Conservation (phyloP, 106 monocot species). For the Dioscorea dumetorum region DNA sequence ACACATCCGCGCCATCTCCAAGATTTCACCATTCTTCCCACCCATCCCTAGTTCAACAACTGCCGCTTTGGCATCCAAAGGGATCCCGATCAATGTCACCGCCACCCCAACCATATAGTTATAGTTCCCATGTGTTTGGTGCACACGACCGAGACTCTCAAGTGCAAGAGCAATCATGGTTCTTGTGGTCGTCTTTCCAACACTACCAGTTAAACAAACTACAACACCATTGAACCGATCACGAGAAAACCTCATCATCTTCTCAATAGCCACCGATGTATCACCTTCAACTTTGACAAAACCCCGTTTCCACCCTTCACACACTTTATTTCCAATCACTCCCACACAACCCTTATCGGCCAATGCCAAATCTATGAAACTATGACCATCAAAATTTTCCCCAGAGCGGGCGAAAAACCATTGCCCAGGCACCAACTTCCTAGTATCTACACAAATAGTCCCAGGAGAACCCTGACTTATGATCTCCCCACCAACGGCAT, state of each 20-base stretch:
- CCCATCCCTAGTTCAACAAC: constrained; percentile 29
- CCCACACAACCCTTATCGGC: constrained; percentile 26
- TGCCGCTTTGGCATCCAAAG: constrained; percentile 12
- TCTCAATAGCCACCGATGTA: constrained; percentile 15
- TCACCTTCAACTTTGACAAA: constrained; percentile 31
- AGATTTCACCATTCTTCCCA: constrained; percentile 22
- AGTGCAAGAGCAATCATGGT: constrained; percentile 26
- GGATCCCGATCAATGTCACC: constrained; percentile 24
- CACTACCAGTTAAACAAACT: constrained; percentile 29
- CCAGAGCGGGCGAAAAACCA: constrained; percentile 29
- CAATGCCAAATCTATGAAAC: constrained; percentile 10
- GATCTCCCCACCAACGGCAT: constrained; percentile 25
- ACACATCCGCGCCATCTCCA: constrained; percentile 23
- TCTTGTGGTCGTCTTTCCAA: constrained; percentile 31
- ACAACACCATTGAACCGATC: constrained; percentile 22
- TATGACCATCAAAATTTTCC: constrained; percentile 23
- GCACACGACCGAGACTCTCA: constrained; percentile 9
- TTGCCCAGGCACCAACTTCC: constrained; percentile 21
- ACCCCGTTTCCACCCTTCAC: constrained; percentile 16
- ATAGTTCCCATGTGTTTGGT: constrained; percentile 21
- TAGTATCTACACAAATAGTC: constrained; percentile 21
- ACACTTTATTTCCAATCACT: constrained; percentile 27
- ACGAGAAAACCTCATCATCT: constrained; percentile 21
- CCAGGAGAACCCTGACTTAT: constrained; percentile 15
- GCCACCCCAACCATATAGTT: constrained; percentile 25